Evolutionary conservation across 2,329 filamentous ascomycete genomes (phyloP).

Genomic region (Calonectria hongkongensis): DNA sequence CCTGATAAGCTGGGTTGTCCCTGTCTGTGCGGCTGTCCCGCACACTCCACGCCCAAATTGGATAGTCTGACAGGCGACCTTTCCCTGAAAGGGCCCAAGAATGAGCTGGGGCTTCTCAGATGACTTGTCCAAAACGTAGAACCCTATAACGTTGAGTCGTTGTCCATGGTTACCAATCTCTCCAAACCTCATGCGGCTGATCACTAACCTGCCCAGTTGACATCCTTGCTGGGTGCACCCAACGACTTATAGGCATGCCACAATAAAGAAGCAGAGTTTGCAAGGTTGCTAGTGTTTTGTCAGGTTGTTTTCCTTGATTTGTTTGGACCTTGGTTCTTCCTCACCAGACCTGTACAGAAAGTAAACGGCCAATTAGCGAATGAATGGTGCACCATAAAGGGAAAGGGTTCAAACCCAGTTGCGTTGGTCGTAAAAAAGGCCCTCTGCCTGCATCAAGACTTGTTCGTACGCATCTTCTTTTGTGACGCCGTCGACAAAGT

Average conservation of each 20-base stretch:
- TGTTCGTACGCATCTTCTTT: conserved; percentile 86
- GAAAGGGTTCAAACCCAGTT: conserved; percentile 80
- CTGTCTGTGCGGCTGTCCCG: conserved; percentile 78
- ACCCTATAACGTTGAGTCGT: conserved; percentile 69
- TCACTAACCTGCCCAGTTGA: conserved; percentile 83
- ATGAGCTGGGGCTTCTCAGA: conserved; percentile 74
- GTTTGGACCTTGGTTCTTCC: conserved; percentile 15
- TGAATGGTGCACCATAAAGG: conserved; percentile 30
- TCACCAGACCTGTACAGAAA: conserved; percentile 53
- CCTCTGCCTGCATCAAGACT: conserved; percentile 81
- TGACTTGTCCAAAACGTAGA: conserved; percentile 80
- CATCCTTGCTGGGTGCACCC: conserved; percentile 76
- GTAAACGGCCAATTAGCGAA: conserved; percentile 39
- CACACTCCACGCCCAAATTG: conserved; percentile 84
- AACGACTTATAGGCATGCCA: conserved; percentile 89
- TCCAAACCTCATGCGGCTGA: background rate
- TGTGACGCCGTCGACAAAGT: conserved; percentile 78
- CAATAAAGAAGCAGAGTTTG: conserved; percentile 84
- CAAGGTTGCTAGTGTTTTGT: conserved; percentile 77
- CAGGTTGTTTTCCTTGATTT: conserved; percentile 24
- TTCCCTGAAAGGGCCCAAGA: conserved; percentile 87
- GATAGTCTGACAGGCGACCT: conserved; percentile 87
- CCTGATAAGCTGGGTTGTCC: conserved; percentile 78
- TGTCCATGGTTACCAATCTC: conserved; percentile 35
- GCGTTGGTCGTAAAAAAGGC: conserved; percentile 82